These are phyloP conservation scores for Podospora tetraspora DNA, from an alignment of 495 filamentous ascomycete species.

Conservation along the genomic window DNA sequence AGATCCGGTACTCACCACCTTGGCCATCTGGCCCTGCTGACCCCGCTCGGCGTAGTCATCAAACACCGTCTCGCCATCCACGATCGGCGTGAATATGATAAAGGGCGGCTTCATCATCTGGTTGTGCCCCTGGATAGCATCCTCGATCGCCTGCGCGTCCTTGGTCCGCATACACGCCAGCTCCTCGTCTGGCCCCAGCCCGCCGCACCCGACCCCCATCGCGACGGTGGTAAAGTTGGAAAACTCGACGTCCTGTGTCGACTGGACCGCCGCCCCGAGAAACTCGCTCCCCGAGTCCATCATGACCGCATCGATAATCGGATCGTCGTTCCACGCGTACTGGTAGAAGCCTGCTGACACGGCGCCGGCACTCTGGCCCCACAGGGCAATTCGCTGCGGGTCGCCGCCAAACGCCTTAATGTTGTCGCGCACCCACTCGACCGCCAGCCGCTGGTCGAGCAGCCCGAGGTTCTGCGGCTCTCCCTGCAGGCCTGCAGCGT, in stretches of 20 bases:
- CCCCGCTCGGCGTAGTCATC: slow-evolving; percentile 32
- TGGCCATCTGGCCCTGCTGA: slow-evolving; percentile 10
- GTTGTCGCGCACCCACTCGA: slow-evolving; percentile 54
- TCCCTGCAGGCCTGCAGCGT: slow-evolving; percentile 26
- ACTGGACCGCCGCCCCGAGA: slow-evolving; percentile 29
- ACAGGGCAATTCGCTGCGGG: slow-evolving; percentile 46
- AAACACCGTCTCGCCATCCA: slow-evolving; percentile 37
- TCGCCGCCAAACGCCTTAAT: slow-evolving; percentile 58
- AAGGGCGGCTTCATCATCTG: slow-evolving; percentile 27
- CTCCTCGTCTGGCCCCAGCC: slow-evolving; percentile 30
- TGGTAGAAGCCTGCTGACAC: slow-evolving; percentile 48
- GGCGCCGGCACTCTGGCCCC: slow-evolving; percentile 50
- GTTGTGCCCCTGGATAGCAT: slow-evolving; percentile 31
- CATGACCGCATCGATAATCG: slow-evolving; percentile 45
- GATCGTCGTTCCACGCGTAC: slow-evolving; percentile 45
- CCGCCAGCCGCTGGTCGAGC: slow-evolving; percentile 57
- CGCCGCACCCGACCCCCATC: slow-evolving; percentile 33
- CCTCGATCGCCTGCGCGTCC: slow-evolving; percentile 27
- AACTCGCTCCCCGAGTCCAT: slow-evolving; percentile 50
- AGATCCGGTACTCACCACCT: slow-evolving; percentile 17
- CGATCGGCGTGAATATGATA: slow-evolving; percentile 24
- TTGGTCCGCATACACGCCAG: slow-evolving; percentile 43
- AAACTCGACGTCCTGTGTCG: slow-evolving; percentile 25
- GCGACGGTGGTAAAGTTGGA: slow-evolving; percentile 36
- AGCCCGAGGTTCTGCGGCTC: slow-evolving; percentile 53